Evolutionary conservation across 2,329 filamentous ascomycete species (phyloP).

Genomic region (Rosellinia necatrix): DNA sequence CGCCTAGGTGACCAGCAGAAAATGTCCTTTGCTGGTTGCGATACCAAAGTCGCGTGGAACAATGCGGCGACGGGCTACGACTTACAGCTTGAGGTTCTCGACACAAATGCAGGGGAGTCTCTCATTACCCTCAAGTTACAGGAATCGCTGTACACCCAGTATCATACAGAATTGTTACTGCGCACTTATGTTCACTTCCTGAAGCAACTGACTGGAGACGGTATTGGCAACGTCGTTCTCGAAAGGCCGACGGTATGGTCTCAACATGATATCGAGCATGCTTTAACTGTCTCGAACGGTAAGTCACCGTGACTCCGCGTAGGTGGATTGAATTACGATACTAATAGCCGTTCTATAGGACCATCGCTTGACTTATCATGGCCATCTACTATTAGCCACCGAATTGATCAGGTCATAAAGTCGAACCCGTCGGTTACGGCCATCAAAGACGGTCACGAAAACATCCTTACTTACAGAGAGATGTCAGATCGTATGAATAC

Average conservation of each 20-base stretch:
- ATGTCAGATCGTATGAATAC: background rate
- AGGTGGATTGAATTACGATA: background rate
- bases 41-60: too few species aligned
- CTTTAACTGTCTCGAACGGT: constrained; percentile 3
- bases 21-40: too few species aligned
- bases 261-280: background rate
- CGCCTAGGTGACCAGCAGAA: background rate
- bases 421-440: background rate
- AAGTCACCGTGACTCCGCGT: too few species aligned
- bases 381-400: constrained; percentile 1
- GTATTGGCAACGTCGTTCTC: background rate
- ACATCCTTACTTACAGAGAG: background rate
- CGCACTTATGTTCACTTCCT: background rate
- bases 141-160: constrained; percentile 1
- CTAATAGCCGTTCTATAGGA: background rate
- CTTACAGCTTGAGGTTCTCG: background rate
- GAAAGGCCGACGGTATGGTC: background rate
- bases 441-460: background rate
- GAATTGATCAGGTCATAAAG: background rate
- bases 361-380: background rate
- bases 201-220: background rate
- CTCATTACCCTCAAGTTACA: constrained; percentile 1
- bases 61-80: constrained; percentile 6
- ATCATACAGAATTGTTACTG: background rate
- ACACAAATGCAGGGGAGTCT: background rate